These are phyloP conservation scores for Podaxis rugospora DNA, from an alignment of 768 basidiomycete genomes.

Conservation along the genomic window DNA sequence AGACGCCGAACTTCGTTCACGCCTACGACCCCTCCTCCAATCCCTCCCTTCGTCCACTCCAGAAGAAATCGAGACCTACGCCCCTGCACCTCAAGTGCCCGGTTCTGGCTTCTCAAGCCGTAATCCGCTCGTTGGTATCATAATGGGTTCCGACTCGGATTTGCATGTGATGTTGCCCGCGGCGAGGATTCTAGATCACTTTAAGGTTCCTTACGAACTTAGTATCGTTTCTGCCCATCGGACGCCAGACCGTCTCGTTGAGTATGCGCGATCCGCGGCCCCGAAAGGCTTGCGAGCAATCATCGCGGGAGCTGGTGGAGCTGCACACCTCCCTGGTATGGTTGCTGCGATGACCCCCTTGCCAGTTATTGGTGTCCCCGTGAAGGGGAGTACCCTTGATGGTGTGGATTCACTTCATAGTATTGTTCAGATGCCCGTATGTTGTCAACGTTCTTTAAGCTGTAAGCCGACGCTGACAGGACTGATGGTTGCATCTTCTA, in stretches of 20 bases:
- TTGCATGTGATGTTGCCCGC: conserved; percentile 91
- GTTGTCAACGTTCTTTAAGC: conserved; percentile 25
- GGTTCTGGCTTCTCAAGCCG: conserved; percentile 54
- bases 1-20: conserved; percentile 65
- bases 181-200: conserved; percentile 78
- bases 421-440: conserved; percentile 98
- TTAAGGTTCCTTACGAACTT: conserved; percentile 84
- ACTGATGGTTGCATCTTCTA: conserved; percentile 23
- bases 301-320: conserved; percentile 97
- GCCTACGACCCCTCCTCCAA: conserved; percentile 71
- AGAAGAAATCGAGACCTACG: conserved; percentile 49
- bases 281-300: conserved; percentile 66
- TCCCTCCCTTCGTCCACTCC: conserved; percentile 49
- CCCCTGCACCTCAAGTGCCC: conserved; percentile 39
- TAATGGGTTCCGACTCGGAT: conserved; percentile 99
- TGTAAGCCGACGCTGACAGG: background rate
- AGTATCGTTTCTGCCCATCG: conserved; percentile 97
- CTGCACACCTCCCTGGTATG: conserved; percentile 98
- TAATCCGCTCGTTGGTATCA: conserved; percentile 82
- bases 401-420: conserved; percentile 97
- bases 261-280: conserved; percentile 73
- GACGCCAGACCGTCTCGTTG: conserved; percentile 81
- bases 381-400: conserved; percentile 89
- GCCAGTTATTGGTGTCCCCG: conserved; percentile 95
- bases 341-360: conserved; percentile 90